Percentiles rank a stretch among this genome's conserved stretches.
These are phyloP conservation scores for Pyricularia sp. DNA, from an alignment of 2,329 filamentous ascomycete genomes.

Conservation along the genomic window DNA sequence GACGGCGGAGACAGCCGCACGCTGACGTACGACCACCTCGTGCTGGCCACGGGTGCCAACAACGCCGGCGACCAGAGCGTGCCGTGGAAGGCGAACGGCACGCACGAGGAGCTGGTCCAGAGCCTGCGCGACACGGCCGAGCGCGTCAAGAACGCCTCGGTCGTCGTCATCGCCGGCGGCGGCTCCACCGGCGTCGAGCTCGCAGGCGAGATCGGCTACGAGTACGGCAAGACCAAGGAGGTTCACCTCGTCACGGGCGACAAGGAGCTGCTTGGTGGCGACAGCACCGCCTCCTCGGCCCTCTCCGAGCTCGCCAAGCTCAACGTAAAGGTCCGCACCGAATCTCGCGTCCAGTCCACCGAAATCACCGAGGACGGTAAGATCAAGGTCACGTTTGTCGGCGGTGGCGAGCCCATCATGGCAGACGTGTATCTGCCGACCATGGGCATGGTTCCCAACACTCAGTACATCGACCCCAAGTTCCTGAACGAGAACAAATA, in stretches of 20 bases:
- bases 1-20: slow-evolving; percentile 9
- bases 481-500: slow-evolving; percentile 31
- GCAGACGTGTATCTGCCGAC: slow-evolving; percentile 41
- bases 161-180: slow-evolving; percentile 43
- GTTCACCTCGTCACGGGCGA: slow-evolving; percentile 33
- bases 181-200: slow-evolving; percentile 43
- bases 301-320: slow-evolving; percentile 38
- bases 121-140: slow-evolving; percentile 27
- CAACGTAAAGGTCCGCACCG: slow-evolving; percentile 32
- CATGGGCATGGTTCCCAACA: slow-evolving; percentile 41
- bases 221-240: slow-evolving; percentile 32
- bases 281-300: slow-evolving; percentile 26
- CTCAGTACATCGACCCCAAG: slow-evolving; percentile 32
- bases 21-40: slow-evolving; percentile 40
- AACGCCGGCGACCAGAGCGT: slow-evolving; percentile 20
- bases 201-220: slow-evolving; percentile 39
- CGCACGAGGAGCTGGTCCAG: slow-evolving; percentile 28
- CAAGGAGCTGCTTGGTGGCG: slow-evolving; percentile 28
- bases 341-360: slow-evolving; percentile 25
- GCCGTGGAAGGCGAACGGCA: slow-evolving; percentile 39
- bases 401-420: slow-evolving; percentile 31
- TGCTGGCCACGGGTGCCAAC: slow-evolving; percentile 42
- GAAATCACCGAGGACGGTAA: slow-evolving; percentile 25
- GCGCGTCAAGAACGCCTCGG: slow-evolving; percentile 29
- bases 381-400: slow-evolving; percentile 33